Evolutionary conservation across 2,329 filamentous ascomycete genomes (phyloP).

Genomic region (Fusarium sp.): DNA sequence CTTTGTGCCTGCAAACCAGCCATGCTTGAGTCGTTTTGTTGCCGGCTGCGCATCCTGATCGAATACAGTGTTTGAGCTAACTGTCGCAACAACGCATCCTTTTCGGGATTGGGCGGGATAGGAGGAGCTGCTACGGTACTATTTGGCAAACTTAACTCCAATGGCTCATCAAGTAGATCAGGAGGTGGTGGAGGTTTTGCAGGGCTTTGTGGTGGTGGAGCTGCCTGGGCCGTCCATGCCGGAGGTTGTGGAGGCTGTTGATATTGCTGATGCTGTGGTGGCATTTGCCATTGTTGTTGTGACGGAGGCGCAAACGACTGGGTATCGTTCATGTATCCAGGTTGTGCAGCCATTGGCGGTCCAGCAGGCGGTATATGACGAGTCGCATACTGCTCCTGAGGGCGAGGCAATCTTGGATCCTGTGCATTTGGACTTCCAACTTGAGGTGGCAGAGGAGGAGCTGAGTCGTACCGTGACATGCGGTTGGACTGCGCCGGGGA

Average conservation of each 20-base stretch:
- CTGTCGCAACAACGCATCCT: conserved; percentile 84
- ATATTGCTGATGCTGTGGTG: conserved; percentile 28
- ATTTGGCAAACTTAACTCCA: conserved; percentile 61
- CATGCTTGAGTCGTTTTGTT: conserved; percentile 79
- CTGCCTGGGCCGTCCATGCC: conserved; percentile 39
- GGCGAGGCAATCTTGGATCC: conserved; percentile 24
- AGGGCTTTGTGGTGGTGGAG: conserved; percentile 36
- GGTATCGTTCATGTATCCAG: conserved; percentile 29
- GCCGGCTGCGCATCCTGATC: conserved; percentile 74
- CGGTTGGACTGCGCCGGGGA: conserved; percentile 29
- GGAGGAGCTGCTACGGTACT: conserved; percentile 76
- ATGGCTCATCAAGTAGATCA: conserved; percentile 67
- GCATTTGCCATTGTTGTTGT: conserved; percentile 42
- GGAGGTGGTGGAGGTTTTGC: conserved; percentile 53
- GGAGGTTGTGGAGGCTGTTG: conserved; percentile 39
- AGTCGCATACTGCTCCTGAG: conserved; percentile 32
- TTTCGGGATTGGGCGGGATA: conserved; percentile 94
- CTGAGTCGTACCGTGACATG: conserved; percentile 59
- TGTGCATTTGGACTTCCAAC: conserved; percentile 18
- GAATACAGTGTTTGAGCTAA: conserved; percentile 76
- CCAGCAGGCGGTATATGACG: conserved; percentile 29
- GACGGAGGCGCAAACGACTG: conserved; percentile 26
- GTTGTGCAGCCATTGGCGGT: conserved; percentile 21
- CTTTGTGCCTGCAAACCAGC: conserved; percentile 82
- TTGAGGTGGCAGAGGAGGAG: conserved; percentile 57